A percentile compares a stretch with the other conserved stretches of the same genome.
Evolutionary conservation across 2,329 filamentous ascomycete genomes (phyloP).

Genomic region (Neonectria punicea): DNA sequence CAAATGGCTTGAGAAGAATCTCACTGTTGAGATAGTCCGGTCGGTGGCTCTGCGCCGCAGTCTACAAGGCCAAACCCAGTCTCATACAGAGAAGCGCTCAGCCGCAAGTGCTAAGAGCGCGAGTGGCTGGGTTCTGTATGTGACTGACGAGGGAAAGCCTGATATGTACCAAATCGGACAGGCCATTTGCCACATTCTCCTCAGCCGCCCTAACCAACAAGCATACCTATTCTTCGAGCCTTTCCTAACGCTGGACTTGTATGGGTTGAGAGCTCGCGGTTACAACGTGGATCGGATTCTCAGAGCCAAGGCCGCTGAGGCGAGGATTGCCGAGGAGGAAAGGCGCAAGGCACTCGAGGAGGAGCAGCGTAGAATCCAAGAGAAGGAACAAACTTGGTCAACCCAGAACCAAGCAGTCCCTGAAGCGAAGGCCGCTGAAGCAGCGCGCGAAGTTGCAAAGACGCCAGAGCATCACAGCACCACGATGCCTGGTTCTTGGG

Average conservation of each 20-base stretch:
- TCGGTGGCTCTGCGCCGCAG: slow-evolving; percentile 81
- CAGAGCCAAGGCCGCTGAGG: slow-evolving; percentile 86
- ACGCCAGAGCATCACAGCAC: slow-evolving; percentile 54
- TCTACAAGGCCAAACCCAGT: slow-evolving; percentile 75
- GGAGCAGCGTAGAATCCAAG: slow-evolving; percentile 75
- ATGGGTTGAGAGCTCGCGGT: slow-evolving; percentile 83
- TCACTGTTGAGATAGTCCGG: slow-evolving; percentile 81
- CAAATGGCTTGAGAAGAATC: slow-evolving; percentile 89
- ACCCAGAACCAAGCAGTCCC: slow-evolving; percentile 30
- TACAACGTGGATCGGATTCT: slow-evolving; percentile 98
- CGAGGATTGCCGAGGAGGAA: slow-evolving; percentile 85
- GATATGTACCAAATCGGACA: slow-evolving; percentile 95
- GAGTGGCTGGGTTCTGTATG: slow-evolving; percentile 75
- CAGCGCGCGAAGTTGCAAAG: slow-evolving; percentile 52
- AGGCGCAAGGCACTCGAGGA: slow-evolving; percentile 78
- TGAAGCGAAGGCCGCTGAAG: slow-evolving; percentile 51
- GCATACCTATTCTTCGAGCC: slow-evolving; percentile 92
- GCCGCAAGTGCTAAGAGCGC: slow-evolving; percentile 71
- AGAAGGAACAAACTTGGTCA: slow-evolving; percentile 59
- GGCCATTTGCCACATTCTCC: slow-evolving; percentile 82
- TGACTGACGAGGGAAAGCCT: slow-evolving; percentile 73
- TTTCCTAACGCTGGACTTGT: slow-evolving; percentile 85
- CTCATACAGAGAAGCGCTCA: slow-evolving; percentile 78
- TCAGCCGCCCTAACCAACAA: slow-evolving; percentile 86
- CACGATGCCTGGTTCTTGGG: slow-evolving; percentile 81